Percentiles rank a stretch among this genome's conserved stretches.
Evolutionary conservation across 2,329 filamentous ascomycete genomes (phyloP).

Genomic region (Pseudonectria foliicola): DNA sequence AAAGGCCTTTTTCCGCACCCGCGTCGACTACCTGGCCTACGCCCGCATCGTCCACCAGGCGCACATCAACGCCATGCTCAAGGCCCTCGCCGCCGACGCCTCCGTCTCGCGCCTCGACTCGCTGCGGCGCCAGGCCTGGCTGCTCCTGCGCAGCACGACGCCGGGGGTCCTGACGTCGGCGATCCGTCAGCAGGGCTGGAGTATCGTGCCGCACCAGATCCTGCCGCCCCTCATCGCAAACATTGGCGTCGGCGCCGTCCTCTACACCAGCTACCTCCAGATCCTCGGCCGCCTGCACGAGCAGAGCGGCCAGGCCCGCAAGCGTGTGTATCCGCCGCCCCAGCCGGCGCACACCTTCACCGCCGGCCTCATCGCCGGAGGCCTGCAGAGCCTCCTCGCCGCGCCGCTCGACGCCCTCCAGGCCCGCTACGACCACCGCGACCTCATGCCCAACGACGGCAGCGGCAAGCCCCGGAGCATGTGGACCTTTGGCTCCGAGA

Average conservation of each 20-base stretch:
- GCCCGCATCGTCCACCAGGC: conserved; percentile 46
- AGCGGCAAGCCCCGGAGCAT: conserved; percentile 50
- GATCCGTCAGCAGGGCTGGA: conserved; percentile 63
- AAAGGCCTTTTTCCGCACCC: conserved; percentile 85
- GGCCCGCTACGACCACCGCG: conserved; percentile 58
- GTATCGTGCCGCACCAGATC: conserved; percentile 68
- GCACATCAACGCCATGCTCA: conserved; percentile 31
- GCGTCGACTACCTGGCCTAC: conserved; percentile 73
- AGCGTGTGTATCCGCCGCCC: conserved; percentile 64
- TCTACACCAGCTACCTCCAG: conserved; percentile 71
- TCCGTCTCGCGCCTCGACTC: conserved; percentile 26
- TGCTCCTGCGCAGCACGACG: conserved; percentile 55
- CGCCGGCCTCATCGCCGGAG: conserved; percentile 63
- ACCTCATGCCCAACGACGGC: conserved; percentile 36
- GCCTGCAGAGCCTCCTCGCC: conserved; percentile 62
- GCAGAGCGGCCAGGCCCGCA: conserved; percentile 48
- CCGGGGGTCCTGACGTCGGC: conserved; percentile 63
- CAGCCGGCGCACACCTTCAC: conserved; percentile 56
- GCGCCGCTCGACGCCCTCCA: conserved; percentile 72
- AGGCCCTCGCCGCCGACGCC: conserved; percentile 29
- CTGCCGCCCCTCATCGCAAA: conserved; percentile 69
- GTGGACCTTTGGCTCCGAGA: conserved; percentile 62
- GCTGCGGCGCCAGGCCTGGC: conserved; percentile 35
- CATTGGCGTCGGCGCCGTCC: conserved; percentile 62
- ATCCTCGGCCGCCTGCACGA: conserved; percentile 60